Evolutionary conservation across 2,329 filamentous ascomycete genomes (phyloP).

Genomic region (Penicillium fuscoglaucum): DNA sequence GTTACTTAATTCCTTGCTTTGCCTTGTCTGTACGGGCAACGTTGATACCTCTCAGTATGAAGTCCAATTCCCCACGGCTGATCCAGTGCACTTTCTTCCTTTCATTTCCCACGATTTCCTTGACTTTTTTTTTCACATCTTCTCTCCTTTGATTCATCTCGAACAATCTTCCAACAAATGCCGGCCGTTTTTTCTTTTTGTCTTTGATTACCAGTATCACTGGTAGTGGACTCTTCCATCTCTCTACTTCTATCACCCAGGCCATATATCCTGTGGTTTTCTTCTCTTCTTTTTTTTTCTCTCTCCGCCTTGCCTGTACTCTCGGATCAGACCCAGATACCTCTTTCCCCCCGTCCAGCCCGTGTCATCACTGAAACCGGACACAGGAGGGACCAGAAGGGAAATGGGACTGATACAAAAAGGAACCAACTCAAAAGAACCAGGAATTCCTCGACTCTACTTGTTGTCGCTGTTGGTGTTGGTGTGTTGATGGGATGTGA

Average conservation of each 20-base stretch:
- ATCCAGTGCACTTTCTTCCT: conserved; percentile 13
- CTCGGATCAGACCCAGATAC: conserved; percentile 1
- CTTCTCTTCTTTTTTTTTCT: background rate
- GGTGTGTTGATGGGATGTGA: conserved; percentile 6
- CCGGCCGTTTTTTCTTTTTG: conserved; percentile 11
- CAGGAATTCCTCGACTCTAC: background rate
- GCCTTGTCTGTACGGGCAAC: conserved; percentile 15
- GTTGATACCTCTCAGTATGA: conserved; percentile 16
- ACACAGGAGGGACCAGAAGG: background rate
- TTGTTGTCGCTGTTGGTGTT: conserved; percentile 3
- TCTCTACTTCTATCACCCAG: background rate
- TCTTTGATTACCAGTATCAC: conserved; percentile 4
- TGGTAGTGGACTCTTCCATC: background rate
- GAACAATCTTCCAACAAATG: conserved; percentile 7
- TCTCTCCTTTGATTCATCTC: conserved; percentile 4
- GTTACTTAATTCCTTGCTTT: conserved; percentile 28
- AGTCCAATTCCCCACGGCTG: conserved; percentile 8
- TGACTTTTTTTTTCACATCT: conserved; percentile 4
- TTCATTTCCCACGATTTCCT: conserved; percentile 7
- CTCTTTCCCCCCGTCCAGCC: background rate
- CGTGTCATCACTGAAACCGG: background rate
- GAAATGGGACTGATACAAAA: conserved; percentile 1
- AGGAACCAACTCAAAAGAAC: conserved; percentile 2
- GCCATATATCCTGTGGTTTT: background rate
- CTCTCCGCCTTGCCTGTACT: background rate